Evolutionary conservation across 208 protist species (phyloP), one percentile per base, ranked within the genome.

Genomic region (Leishmania turanica): DNA sequence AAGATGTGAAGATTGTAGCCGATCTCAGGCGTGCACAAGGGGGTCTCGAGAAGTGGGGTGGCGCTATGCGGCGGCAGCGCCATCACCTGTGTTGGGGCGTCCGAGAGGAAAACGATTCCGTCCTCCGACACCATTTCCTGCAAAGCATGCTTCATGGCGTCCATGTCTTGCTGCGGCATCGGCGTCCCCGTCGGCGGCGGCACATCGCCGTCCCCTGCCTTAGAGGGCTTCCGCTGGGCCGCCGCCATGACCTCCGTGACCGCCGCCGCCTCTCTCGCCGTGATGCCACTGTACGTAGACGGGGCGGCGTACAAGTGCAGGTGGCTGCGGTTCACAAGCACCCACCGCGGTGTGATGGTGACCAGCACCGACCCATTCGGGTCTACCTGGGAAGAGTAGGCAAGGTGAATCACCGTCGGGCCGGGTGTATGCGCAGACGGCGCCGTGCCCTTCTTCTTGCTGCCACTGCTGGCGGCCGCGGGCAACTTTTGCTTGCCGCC

Each of bases 301-400:
- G 89, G 87, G 5, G 88, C 91, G 13, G 93, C 87, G 81, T 92
- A 95, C 27, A 97, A 81, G 15, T 88, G 83, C 11, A 85, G 74
- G 31, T 80, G 79, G 37, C 83, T 95, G 78, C 92, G 91, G 84
- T 98, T 98, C 27, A 94, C 89, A n/a, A 98, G 37, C 31, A 96
- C 81, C 93, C 95, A 98, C 8, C 93, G 95, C 37, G 93, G 93
- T 11, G 91, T 90, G 75, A 98, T 91, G n/a, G 82, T 89, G 42
- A 98, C 92, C 37, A 93, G 87, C 27, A 90, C 64, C 1, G 89
- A 81, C 7, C 95, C 93, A 75, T 75, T 87, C 74, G 87, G 84
- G 65, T 93, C 89, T 24, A 96, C 75, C 58, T 89, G 75, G 0
- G 89, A 89, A 7, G 89, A 73, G 85, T 96, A 97, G 4, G 92